Conservation (phyloP, 1,139 yeast species). For the Sugiyamaella novakii region DNA sequence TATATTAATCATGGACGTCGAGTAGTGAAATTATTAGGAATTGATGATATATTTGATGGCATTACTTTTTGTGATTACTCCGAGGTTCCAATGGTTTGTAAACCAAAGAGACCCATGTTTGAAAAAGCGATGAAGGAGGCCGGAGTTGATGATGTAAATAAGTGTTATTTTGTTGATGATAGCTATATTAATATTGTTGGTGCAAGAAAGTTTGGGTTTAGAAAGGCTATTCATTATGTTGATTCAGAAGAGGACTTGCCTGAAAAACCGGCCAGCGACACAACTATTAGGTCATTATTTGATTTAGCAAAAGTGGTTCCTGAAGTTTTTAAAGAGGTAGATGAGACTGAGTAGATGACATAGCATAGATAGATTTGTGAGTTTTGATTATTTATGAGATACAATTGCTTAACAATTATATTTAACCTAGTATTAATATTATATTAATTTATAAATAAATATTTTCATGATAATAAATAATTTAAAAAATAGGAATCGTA, state of each 20-base stretch:
- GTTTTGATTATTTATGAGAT: neutral
- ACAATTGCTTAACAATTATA: too few species aligned
- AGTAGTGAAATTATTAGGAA: slow-evolving; percentile 73
- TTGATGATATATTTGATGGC: slow-evolving; percentile 92
- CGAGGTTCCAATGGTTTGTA: slow-evolving; percentile 69
- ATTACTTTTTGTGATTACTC: slow-evolving; percentile 88
- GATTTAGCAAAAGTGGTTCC: slow-evolving; percentile 53
- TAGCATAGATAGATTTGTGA: neutral
- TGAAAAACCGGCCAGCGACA: slow-evolving; percentile 48
- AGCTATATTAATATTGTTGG: slow-evolving; percentile 43
- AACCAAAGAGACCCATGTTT: slow-evolving; percentile 72
- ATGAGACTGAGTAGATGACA: neutral
- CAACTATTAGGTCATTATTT: slow-evolving; percentile 49
- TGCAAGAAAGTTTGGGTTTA: slow-evolving; percentile 51
- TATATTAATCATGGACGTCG: slow-evolving; percentile 81
- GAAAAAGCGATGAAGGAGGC: slow-evolving; percentile 63
- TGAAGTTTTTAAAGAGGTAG: slow-evolving; percentile 46
- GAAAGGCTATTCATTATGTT: slow-evolving; percentile 58
- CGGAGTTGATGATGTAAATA: slow-evolving; percentile 51
- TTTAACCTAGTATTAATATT: too few species aligned
- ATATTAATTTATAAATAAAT: slow-evolving; percentile 2
- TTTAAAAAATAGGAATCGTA: slow-evolving; percentile 4
- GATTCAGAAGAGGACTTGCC: slow-evolving; percentile 52
- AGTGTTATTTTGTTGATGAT: slow-evolving; percentile 69
- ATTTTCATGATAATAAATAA: neutral